Percentiles rank a stretch among this genome's conserved stretches.
These are phyloP conservation scores for Aspergillus leporis DNA, from an alignment of 495 filamentous ascomycete genomes.

Conservation along the genomic window DNA sequence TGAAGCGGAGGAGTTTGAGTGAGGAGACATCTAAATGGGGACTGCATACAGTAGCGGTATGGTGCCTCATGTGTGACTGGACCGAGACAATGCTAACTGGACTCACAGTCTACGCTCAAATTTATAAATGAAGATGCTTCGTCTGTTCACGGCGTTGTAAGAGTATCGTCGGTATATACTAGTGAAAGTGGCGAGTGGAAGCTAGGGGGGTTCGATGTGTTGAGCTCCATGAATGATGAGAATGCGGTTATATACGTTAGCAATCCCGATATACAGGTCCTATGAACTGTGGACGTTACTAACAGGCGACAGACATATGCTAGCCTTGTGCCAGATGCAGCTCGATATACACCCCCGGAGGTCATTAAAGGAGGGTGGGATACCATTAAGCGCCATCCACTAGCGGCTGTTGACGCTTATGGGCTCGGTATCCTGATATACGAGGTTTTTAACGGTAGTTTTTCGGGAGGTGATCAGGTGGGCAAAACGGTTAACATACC, in stretches of 20 bases:
- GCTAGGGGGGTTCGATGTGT: conserved; percentile 85
- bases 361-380: conserved; percentile 87
- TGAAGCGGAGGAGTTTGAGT: conserved; percentile 77
- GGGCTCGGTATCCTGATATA: conserved; percentile 80
- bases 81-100: conserved; percentile 1
- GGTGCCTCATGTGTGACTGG: background rate
- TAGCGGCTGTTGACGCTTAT: conserved; percentile 83
- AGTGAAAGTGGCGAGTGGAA: conserved; percentile 99
- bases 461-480: conserved; percentile 69
- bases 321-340: conserved; percentile 79
- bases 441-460: conserved; percentile 87
- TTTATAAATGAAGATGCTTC: conserved; percentile 94
- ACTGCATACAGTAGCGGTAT: conserved; percentile 78
- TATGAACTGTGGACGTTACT: background rate
- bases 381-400: conserved; percentile 75
- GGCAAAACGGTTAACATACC: conserved; percentile 86
- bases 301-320: conserved; percentile 66
- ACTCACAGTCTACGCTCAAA: conserved; percentile 74
- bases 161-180: conserved; percentile 81
- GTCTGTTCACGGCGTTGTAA: conserved; percentile 84
- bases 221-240: conserved; percentile 95
- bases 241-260: conserved; percentile 86
- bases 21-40: conserved; percentile 97
- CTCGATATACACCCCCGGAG: conserved; percentile 81
- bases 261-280: conserved; percentile 9